phyloP scores from a whole-genome alignment of 208 protist species.

The Endotrypanum monterogeii region DNA sequence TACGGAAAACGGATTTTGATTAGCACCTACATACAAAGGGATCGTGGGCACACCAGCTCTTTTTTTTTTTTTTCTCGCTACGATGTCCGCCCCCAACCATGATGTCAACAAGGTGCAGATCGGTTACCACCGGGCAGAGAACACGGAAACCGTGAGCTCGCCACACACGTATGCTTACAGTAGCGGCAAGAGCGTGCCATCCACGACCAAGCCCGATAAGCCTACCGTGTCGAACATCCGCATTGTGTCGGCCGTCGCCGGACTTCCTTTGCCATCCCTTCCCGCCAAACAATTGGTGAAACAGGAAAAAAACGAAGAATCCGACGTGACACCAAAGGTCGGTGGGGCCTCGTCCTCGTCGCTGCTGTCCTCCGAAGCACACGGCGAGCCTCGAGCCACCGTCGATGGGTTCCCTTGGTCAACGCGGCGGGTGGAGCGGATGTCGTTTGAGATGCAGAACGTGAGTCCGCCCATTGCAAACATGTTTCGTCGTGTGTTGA shows the following conservation, averaged over 20 bases:
- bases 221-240: conserved; percentile 78
- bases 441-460: conserved; percentile 83
- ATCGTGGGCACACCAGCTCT: no score
- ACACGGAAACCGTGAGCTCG: conserved; percentile 86
- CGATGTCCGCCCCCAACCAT: conserved; percentile 20
- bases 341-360: conserved; percentile 11
- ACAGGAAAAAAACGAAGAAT: conserved; percentile 30
- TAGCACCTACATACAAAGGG: not conserved
- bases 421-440: conserved; percentile 73
- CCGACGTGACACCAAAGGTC: conserved; percentile 5
- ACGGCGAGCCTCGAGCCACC: conserved; percentile 10
- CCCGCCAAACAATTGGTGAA: conserved; percentile 1
- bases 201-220: conserved; percentile 59
- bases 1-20: not conserved
- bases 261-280: conserved; percentile 42
- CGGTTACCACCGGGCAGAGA: conserved; percentile 71
- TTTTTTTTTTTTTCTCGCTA: no score
- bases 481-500: conserved; percentile 96
- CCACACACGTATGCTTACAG: conserved; percentile 75
- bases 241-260: conserved; percentile 61
- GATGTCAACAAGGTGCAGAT: conserved; percentile 68
- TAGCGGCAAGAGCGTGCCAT: conserved; percentile 34
- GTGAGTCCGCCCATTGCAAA: conserved; percentile 95
- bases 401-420: conserved; percentile 46
- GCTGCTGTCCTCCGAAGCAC: not conserved